Conservation (phyloP, 2,329 filamentous ascomycete genomes). For the Colletotrichum godetiae region DNA sequence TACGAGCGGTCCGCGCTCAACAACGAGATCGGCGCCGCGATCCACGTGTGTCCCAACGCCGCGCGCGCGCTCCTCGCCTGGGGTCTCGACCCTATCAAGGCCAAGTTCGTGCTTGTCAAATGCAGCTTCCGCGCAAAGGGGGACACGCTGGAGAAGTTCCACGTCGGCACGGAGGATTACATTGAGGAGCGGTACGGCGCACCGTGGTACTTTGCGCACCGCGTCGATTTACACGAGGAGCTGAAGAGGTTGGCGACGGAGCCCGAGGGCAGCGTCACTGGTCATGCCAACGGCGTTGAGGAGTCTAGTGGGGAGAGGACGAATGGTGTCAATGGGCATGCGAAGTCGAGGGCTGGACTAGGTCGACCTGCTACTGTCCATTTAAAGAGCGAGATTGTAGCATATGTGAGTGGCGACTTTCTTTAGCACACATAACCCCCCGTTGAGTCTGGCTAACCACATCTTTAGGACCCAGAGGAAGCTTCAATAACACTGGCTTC, state of each 20-base stretch:
- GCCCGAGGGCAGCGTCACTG: conserved; percentile 7
- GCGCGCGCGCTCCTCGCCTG: conserved; percentile 47
- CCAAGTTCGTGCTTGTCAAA: conserved; percentile 40
- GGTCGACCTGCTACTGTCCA: conserved; percentile 41
- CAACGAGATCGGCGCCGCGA: conserved; percentile 52
- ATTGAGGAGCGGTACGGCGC: conserved; percentile 41
- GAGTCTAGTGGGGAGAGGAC: neutral
- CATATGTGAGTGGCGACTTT: conserved; percentile 40
- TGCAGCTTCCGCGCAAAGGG: conserved; percentile 35
- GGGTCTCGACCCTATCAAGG: conserved; percentile 47
- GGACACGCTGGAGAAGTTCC: conserved; percentile 40
- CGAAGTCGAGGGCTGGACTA: conserved; percentile 17
- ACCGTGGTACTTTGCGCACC: conserved; percentile 49
- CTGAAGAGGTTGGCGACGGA: conserved; percentile 48
- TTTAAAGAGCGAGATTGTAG: conserved; percentile 39
- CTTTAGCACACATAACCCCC: too few species aligned
- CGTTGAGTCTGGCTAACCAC: neutral
- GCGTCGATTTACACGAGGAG: conserved; percentile 52
- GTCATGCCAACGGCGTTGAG: neutral
- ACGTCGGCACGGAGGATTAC: conserved; percentile 31
- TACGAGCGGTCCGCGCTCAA: conserved; percentile 51
- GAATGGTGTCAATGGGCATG: neutral
- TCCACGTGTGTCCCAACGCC: conserved; percentile 52
- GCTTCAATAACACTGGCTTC: conserved; percentile 44
- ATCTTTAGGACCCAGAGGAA: conserved; percentile 38